Evolutionary conservation across 179 eudicot genomes (phyloP).

Genomic region (Corrigiola litoralis): DNA sequence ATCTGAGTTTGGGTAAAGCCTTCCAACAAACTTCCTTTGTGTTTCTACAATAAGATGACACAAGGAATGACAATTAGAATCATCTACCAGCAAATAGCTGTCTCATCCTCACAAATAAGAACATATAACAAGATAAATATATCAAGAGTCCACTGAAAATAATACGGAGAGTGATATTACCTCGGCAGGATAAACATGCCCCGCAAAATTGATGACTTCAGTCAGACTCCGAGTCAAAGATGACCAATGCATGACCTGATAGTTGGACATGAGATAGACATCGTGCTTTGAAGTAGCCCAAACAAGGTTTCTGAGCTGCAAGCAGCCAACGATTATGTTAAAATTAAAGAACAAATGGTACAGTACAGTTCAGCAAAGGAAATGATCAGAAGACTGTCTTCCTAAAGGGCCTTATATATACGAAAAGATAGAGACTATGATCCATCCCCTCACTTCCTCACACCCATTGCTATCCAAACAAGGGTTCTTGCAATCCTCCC

Average conservation of each 20-base stretch:
- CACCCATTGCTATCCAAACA: too few species aligned
- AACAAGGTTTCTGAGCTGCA: constrained; percentile 46
- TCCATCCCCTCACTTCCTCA: too few species aligned
- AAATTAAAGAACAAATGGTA: too few species aligned
- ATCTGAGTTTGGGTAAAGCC: constrained; percentile 83
- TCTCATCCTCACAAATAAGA: neutral
- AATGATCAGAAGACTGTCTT: too few species aligned
- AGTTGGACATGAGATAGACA: constrained; percentile 83
- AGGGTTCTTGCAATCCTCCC: too few species aligned
- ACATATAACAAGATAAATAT: neutral
- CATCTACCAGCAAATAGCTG: neutral
- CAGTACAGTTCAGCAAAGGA: too few species aligned
- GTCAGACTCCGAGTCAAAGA: constrained; percentile 54
- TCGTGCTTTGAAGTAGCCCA: constrained; percentile 96
- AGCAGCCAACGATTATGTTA: constrained; percentile 10
- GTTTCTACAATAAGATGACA: constrained; percentile 42
- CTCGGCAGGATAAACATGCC: constrained; percentile 70
- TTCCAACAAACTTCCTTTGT: constrained; percentile 68
- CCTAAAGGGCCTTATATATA: too few species aligned
- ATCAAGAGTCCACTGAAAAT: neutral
- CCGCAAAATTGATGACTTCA: constrained; percentile 70
- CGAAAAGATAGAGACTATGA: too few species aligned
- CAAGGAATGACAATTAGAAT: neutral
- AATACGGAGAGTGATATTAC: constrained; percentile 26
- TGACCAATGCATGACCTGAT: constrained; percentile 82